These are phyloP conservation scores for Entomortierella chlamydospora DNA, from an alignment of 192 early-diverging fungal species.

Conservation along the genomic window DNA sequence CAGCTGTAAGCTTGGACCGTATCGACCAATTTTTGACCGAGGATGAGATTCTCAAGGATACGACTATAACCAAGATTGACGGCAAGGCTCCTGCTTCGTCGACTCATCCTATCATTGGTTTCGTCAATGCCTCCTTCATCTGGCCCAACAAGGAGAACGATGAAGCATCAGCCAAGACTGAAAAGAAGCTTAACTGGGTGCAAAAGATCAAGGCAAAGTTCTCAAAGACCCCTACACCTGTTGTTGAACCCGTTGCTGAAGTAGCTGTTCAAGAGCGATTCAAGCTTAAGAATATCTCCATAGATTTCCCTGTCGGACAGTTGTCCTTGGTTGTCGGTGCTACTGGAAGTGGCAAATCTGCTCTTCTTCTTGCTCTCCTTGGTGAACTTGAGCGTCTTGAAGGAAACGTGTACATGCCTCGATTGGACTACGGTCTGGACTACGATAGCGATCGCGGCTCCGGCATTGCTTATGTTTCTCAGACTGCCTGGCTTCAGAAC, in stretches of 20 bases:
- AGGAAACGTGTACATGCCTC: constrained; percentile 59
- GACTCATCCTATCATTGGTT: constrained; percentile 66
- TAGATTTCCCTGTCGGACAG: constrained; percentile 75
- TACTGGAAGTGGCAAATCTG: constrained; percentile 91
- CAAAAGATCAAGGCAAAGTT: constrained; percentile 38
- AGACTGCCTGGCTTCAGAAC: constrained; percentile 79
- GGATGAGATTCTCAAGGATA: constrained; percentile 68
- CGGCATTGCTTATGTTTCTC: constrained; percentile 85
- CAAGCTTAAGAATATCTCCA: constrained; percentile 70
- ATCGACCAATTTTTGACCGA: constrained; percentile 82
- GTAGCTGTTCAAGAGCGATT: constrained; percentile 55
- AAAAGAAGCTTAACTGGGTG: constrained; percentile 11
- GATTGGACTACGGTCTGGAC: constrained; percentile 26
- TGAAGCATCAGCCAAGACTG: constrained; percentile 27
- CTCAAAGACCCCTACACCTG: constrained; percentile 4
- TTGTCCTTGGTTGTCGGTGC: constrained; percentile 85
- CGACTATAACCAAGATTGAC: constrained; percentile 34
- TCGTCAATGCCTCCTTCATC: constrained; percentile 72
- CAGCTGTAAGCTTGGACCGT: constrained; percentile 70
- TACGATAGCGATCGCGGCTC: constrained; percentile 53
- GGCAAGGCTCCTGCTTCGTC: constrained; percentile 11
- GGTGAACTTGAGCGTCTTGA: constrained; percentile 79
- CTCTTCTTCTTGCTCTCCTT: constrained; percentile 81
- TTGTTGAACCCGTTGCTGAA: constrained; percentile 23
- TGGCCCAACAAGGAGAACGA: constrained; percentile 64